These are phyloP conservation scores for Penicillium verhagenii DNA, from an alignment of 495 filamentous ascomycete genomes.

Conservation along the genomic window DNA sequence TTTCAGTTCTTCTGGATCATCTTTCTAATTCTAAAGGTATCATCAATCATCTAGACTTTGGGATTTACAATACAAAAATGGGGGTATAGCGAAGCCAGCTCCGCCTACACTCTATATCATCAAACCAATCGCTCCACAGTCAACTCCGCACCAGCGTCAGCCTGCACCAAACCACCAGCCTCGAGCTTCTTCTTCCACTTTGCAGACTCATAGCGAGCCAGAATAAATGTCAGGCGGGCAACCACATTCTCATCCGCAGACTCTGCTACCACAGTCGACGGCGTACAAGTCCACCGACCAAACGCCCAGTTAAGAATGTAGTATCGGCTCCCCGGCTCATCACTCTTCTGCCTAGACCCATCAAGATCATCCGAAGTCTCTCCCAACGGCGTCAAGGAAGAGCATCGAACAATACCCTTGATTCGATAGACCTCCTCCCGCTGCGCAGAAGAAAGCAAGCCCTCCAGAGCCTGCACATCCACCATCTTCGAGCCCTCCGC, in stretches of 20 bases:
- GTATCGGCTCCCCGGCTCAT: slow-evolving; percentile 15
- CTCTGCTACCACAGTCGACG: slow-evolving; percentile 44
- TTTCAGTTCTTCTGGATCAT: not conserved
- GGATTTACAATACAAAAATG: not conserved
- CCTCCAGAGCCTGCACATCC: slow-evolving; percentile 62
- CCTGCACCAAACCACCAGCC: slow-evolving; percentile 54
- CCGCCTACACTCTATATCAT: not conserved
- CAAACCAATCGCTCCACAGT: slow-evolving; percentile 40
- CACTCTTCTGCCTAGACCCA: slow-evolving; percentile 8
- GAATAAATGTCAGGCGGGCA: slow-evolving; percentile 78
- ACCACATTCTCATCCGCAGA: slow-evolving; percentile 44
- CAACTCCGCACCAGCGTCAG: slow-evolving; percentile 31
- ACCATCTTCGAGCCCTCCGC: slow-evolving; percentile 38
- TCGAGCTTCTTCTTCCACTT: slow-evolving; percentile 90
- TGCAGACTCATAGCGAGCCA: slow-evolving; percentile 78
- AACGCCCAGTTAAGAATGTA: slow-evolving; percentile 99
- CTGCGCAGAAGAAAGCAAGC: slow-evolving; percentile 65
- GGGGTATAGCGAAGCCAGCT: not conserved
- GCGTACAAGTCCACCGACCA: slow-evolving; percentile 87
- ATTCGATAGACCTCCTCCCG: slow-evolving; percentile 95
- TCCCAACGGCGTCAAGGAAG: slow-evolving; percentile 51
- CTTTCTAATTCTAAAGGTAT: not conserved
- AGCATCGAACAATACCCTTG: slow-evolving; percentile 72
- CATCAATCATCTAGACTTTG: not conserved
- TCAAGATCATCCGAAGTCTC: slow-evolving; percentile 53